These are phyloP conservation scores for Myochromella boudieri DNA, from an alignment of 768 basidiomycete genomes.

Conservation along the genomic window DNA sequence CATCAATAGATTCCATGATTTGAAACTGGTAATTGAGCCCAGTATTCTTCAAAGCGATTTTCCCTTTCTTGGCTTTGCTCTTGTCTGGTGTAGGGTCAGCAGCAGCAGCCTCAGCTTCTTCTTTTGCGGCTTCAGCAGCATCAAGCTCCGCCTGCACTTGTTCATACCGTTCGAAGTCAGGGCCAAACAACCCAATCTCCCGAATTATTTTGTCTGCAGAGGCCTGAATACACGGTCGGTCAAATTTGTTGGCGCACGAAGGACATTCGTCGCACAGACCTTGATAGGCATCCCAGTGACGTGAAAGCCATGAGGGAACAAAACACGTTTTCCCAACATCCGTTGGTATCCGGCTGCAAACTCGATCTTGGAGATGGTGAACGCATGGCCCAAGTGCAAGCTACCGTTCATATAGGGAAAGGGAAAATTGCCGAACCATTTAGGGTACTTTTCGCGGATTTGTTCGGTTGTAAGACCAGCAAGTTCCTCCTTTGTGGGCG, in stretches of 20 bases:
- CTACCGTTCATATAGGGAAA: constrained; percentile 99
- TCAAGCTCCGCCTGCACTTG: constrained; percentile 43
- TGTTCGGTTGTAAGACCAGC: constrained; percentile 62
- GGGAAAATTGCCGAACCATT: constrained; percentile 97
- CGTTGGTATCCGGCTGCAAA: constrained; percentile 94
- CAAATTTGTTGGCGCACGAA: not conserved
- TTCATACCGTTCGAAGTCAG: constrained; percentile 76
- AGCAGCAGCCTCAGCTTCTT: constrained; percentile 33
- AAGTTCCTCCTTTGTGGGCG: constrained; percentile 70
- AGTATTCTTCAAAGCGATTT: constrained; percentile 88
- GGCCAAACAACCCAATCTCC: constrained; percentile 95
- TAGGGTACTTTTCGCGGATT: constrained; percentile 77
- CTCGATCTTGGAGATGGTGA: constrained; percentile 98
- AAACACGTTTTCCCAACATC: constrained; percentile 88
- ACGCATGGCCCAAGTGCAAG: constrained; percentile 95
- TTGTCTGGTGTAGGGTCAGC: constrained; percentile 49
- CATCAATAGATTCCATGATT: constrained; percentile 93
- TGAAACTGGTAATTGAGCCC: constrained; percentile 98
- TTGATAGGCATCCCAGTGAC: constrained; percentile 99
- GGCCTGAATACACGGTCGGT: constrained; percentile 52
- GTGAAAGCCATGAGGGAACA: constrained; percentile 98
- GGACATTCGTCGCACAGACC: constrained; percentile 45
- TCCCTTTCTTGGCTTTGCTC: constrained; percentile 93
- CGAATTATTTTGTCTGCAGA: constrained; percentile 97
- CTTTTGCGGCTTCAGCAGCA: constrained; percentile 45